phyloP scores from a whole-genome alignment of 306 rosid species.

The Herpetospermum pedunculosum region DNA sequence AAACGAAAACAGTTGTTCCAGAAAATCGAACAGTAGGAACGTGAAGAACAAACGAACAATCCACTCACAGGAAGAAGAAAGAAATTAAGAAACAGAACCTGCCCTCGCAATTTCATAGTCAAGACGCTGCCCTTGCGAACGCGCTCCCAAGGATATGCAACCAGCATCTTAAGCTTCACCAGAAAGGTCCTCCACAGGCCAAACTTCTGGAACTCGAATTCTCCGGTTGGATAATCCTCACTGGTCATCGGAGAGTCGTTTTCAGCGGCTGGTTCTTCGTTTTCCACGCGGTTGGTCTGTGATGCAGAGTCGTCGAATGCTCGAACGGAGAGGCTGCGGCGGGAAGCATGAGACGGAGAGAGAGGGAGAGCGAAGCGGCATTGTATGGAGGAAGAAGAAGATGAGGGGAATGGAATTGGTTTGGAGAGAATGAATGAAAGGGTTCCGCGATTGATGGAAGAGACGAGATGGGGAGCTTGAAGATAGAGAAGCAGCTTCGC shows the following conservation, averaged over 20 bases:
- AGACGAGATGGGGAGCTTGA: conserved; percentile 28
- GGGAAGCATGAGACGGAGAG: neutral
- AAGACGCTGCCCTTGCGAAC: conserved; percentile 62
- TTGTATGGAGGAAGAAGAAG: conserved; percentile 11
- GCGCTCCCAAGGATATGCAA: conserved; percentile 81
- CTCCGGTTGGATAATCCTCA: conserved; percentile 52
- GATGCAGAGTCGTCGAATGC: conserved; percentile 36
- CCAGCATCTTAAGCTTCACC: conserved; percentile 64
- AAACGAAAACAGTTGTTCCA: neutral
- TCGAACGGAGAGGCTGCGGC: conserved; percentile 19
- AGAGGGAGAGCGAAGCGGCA: neutral
- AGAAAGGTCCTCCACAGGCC: conserved; percentile 43
- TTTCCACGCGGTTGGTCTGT: conserved; percentile 10
- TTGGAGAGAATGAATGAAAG: conserved; percentile 9
- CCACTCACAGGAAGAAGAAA: neutral
- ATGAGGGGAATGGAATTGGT: conserved; percentile 6
- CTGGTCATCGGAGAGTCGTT: conserved; percentile 10
- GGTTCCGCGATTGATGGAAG: conserved; percentile 18
- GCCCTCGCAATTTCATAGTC: conserved; percentile 74
- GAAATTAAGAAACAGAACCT: conserved; percentile 30
- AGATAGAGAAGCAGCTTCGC: conserved; percentile 43
- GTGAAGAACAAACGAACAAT: neutral
- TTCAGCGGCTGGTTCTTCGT: neutral
- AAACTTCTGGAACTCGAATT: conserved; percentile 39
- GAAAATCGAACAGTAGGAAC: neutral